A percentile compares a stretch with the other conserved stretches of the same genome.
phyloP scores from a whole-genome alignment of 1,139 yeast species.

The Taphrina betulina region DNA sequence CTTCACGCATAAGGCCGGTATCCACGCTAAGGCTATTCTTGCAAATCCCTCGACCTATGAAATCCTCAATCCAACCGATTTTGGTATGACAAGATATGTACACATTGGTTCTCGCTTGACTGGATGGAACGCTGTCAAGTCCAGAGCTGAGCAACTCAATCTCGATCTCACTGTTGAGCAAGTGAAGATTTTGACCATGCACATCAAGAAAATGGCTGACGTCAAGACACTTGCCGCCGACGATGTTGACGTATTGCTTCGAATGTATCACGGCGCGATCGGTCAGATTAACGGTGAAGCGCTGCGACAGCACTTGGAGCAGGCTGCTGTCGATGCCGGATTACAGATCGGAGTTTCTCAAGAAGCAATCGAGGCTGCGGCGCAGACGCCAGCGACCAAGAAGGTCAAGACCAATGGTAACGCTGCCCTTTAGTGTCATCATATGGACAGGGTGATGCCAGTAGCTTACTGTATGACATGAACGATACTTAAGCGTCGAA shows the following conservation, averaged over 20 bases:
- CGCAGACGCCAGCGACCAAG: slow-evolving; percentile 19
- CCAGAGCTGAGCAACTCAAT: slow-evolving; percentile 96
- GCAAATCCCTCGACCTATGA: slow-evolving; percentile 98
- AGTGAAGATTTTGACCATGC: slow-evolving; percentile 88
- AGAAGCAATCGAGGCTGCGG: slow-evolving; percentile 22
- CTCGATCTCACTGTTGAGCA: slow-evolving; percentile 86
- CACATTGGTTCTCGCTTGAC: slow-evolving; percentile 97
- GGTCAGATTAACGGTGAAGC: slow-evolving; percentile 29
- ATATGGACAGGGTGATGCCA: too few species aligned
- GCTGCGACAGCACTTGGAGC: slow-evolving; percentile 24
- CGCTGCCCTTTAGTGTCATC: too few species aligned
- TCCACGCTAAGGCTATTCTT: slow-evolving; percentile 96
- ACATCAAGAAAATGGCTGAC: slow-evolving; percentile 92
- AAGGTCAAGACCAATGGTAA: slow-evolving; percentile 29
- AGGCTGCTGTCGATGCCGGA: slow-evolving; percentile 30
- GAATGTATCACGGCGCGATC: slow-evolving; percentile 74
- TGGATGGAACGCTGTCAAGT: slow-evolving; percentile 98
- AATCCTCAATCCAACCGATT: slow-evolving; percentile 89
- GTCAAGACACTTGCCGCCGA: slow-evolving; percentile 91
- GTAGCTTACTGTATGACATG: too few species aligned
- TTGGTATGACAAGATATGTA: slow-evolving; percentile 87
- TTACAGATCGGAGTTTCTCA: slow-evolving; percentile 26
- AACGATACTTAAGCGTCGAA: too few species aligned
- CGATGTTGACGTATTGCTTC: slow-evolving; percentile 95
- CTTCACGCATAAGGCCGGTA: slow-evolving; percentile 98